Evolutionary conservation across 768 basidiomycete genomes (phyloP).

Genomic region (Gymnopilus junonius): DNA sequence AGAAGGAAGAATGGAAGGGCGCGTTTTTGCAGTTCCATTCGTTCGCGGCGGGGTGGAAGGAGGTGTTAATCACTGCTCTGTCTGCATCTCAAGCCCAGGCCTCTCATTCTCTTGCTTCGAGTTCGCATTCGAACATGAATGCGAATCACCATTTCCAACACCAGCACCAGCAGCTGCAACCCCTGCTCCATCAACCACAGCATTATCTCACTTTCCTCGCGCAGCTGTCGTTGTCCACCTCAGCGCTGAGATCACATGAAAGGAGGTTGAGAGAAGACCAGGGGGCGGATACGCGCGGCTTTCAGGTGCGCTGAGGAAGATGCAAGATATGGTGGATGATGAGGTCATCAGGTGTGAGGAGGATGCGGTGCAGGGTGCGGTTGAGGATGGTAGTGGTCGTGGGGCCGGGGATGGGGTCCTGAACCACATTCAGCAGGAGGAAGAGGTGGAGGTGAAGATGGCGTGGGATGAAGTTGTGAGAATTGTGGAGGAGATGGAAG

Average conservation of each 20-base stretch:
- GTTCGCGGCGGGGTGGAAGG: not conserved
- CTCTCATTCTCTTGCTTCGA: not conserved
- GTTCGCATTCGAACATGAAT: not conserved
- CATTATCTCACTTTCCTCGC: constrained; percentile 4
- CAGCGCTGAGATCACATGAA: not conserved
- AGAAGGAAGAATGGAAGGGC: not conserved
- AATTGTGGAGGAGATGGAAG: not conserved
- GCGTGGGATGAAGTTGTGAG: not conserved
- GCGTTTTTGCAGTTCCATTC: not conserved
- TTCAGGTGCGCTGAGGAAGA: not conserved
- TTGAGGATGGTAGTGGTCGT: not conserved
- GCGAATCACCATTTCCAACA: not conserved
- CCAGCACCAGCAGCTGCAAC: not conserved
- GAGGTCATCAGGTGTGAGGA: not conserved
- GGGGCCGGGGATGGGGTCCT: not conserved
- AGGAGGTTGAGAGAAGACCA: not conserved
- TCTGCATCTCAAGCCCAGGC: not conserved
- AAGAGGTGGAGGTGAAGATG: not conserved
- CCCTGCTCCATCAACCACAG: not conserved
- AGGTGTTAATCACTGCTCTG: not conserved
- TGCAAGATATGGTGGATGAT: not conserved
- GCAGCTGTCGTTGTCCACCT: not conserved
- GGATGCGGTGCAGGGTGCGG: not conserved
- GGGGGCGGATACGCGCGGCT: not conserved
- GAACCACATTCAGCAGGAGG: not conserved